Conservation (phyloP, 495 filamentous ascomycete genomes). For the Penicillium soppii region DNA sequence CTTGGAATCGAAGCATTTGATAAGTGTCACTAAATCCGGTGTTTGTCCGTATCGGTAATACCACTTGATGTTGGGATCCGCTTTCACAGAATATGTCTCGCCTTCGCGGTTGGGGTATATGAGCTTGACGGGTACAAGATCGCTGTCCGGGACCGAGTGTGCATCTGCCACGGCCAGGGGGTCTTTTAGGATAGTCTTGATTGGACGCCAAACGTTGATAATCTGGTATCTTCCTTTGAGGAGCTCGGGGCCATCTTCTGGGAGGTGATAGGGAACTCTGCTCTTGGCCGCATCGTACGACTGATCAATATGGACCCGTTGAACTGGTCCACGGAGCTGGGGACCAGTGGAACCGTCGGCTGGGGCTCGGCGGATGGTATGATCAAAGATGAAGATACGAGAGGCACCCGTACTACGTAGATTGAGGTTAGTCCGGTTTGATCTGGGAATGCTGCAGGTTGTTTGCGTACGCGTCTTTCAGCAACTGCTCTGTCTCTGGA, state of each 20-base stretch:
- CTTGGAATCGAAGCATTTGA: conserved; percentile 74
- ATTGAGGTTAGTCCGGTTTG: background rate
- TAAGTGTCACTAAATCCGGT: conserved; percentile 61
- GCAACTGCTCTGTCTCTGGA: conserved; percentile 62
- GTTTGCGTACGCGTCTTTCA: conserved; percentile 55
- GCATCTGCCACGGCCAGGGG: conserved; percentile 62
- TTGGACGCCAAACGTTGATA: conserved; percentile 80
- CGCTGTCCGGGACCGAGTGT: conserved; percentile 41
- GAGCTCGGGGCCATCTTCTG: conserved; percentile 59
- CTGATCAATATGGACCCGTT: conserved; percentile 72
- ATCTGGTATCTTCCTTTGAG: conserved; percentile 67
- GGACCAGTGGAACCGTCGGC: conserved; percentile 22
- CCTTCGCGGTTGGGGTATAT: conserved; percentile 51
- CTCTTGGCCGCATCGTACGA: conserved; percentile 57
- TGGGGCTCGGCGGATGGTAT: conserved; percentile 64
- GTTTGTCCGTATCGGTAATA: conserved; percentile 52
- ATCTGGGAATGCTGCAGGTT: background rate
- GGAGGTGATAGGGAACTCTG: conserved; percentile 61
- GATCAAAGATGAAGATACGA: conserved; percentile 70
- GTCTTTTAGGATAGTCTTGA: conserved; percentile 61
- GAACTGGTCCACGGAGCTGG: conserved; percentile 58
- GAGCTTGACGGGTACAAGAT: conserved; percentile 45
- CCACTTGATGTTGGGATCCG: conserved; percentile 47
- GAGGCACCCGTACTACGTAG: conserved; percentile 49
- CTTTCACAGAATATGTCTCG: conserved; percentile 44